Conservation (phyloP, 2,329 filamentous ascomycete species). For the Fusarium sp. region DNA sequence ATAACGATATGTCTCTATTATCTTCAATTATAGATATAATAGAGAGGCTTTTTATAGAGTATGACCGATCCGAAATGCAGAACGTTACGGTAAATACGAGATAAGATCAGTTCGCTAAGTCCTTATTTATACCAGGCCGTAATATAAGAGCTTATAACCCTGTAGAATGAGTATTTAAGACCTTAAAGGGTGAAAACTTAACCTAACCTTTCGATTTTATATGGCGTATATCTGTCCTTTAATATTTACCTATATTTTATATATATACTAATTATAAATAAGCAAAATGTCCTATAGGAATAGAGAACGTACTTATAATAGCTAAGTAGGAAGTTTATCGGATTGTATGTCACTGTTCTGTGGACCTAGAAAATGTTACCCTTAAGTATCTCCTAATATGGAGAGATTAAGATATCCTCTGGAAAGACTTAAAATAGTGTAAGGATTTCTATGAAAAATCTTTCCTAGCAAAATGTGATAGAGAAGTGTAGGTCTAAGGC, state of each 20-base stretch:
- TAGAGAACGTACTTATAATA: not conserved
- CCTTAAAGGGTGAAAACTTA: no score
- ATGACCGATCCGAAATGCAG: no score
- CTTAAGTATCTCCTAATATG: not conserved
- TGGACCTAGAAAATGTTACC: not conserved
- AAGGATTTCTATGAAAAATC: not conserved
- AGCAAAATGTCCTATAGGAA: not conserved
- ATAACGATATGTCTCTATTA: no score
- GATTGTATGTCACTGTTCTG: slow-evolving; percentile 1
- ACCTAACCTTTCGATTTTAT: not conserved
- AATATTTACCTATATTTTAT: not conserved
- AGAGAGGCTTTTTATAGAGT: no score
- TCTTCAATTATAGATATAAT: no score
- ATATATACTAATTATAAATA: not conserved
- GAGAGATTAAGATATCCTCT: not conserved
- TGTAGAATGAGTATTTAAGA: no score
- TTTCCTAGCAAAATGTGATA: slow-evolving; percentile 1
- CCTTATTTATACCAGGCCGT: no score
- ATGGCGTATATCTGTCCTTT: not conserved
- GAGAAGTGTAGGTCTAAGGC: not conserved
- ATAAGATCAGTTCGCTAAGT: no score
- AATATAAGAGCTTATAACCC: no score
- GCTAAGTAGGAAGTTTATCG: slow-evolving; percentile 6
- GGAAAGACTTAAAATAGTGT: not conserved
- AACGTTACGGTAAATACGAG: no score